phyloP scores from a whole-genome alignment of 2,329 filamentous ascomycete genomes.

The Neonectria sp. region DNA sequence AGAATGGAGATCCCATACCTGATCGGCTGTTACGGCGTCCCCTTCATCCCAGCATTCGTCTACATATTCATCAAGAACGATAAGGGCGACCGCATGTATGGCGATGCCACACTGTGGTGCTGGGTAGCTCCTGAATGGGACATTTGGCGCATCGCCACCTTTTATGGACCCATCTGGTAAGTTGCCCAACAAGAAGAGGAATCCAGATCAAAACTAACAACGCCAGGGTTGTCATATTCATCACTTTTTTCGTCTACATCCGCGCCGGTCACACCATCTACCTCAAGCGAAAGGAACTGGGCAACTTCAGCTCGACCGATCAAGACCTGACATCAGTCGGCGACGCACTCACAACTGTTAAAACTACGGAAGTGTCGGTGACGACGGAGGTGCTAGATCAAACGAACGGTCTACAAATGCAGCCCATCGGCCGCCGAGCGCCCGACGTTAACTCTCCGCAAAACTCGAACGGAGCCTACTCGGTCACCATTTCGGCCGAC shows the following conservation, averaged over 20 bases:
- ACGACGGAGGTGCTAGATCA: conserved; percentile 62
- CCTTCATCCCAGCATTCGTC: conserved; percentile 76
- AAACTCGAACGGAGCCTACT: conserved; percentile 57
- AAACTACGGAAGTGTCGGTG: conserved; percentile 76
- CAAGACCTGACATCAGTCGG: conserved; percentile 58
- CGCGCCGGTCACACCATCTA: conserved; percentile 78
- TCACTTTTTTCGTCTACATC: conserved; percentile 77
- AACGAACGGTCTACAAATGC: conserved; percentile 42
- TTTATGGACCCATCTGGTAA: conserved; percentile 82
- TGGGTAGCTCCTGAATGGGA: conserved; percentile 81
- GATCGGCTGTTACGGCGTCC: conserved; percentile 79
- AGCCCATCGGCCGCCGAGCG: conserved; percentile 41
- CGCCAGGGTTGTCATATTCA: conserved; percentile 70
- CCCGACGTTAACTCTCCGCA: conserved; percentile 32
- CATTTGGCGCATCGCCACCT: conserved; percentile 79
- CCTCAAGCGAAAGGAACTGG: conserved; percentile 74
- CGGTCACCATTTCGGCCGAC: conserved; percentile 65
- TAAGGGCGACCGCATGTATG: conserved; percentile 74
- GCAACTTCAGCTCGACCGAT: conserved; percentile 66
- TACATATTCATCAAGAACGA: conserved; percentile 75
- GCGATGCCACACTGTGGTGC: conserved; percentile 85
- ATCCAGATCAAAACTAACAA: conserved; percentile 24
- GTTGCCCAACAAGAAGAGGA: conserved; percentile 30
- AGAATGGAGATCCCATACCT: conserved; percentile 81
- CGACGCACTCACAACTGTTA: conserved; percentile 64